Percentiles rank a stretch among this genome's conserved stretches.
These are phyloP conservation scores for Suhomyces taliae DNA, from an alignment of 1,139 yeast genomes.

Conservation along the genomic window DNA sequence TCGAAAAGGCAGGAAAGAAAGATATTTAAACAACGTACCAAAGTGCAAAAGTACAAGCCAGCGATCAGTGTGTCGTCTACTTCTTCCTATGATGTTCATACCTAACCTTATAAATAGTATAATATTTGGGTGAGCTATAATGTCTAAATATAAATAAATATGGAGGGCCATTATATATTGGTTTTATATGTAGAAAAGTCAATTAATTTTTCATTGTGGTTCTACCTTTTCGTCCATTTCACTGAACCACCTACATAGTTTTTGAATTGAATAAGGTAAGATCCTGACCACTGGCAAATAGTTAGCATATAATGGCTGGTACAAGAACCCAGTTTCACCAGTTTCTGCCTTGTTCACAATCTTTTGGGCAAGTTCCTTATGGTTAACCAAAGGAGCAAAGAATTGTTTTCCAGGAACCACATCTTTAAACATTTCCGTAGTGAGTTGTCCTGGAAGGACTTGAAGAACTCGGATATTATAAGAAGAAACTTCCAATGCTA, in stretches of 20 bases:
- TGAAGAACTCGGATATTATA: slow-evolving; percentile 43
- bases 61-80: background rate
- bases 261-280: slow-evolving; percentile 52
- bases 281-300: slow-evolving; percentile 53
- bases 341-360: slow-evolving; percentile 40
- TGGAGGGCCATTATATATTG: no score
- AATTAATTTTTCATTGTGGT: background rate
- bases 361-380: slow-evolving; percentile 38
- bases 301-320: slow-evolving; percentile 61
- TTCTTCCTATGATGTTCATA: no score
- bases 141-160: no score
- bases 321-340: slow-evolving; percentile 56
- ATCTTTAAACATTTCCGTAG: slow-evolving; percentile 62
- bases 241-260: slow-evolving; percentile 48
- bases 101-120: no score
- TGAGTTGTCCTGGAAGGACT: slow-evolving; percentile 67
- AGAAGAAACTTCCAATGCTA: slow-evolving; percentile 47
- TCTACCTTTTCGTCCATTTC: slow-evolving; percentile 48
- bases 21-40: background rate
- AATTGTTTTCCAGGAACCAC: slow-evolving; percentile 57
- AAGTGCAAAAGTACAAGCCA: background rate
- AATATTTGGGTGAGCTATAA: no score
- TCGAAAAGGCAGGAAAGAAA: slow-evolving; percentile 18
- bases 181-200: background rate
- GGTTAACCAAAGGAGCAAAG: slow-evolving; percentile 63